Base-by-base conservation (phyloP, 495 filamentous ascomycete genomes). In the Apodospora peruviana region DNA sequence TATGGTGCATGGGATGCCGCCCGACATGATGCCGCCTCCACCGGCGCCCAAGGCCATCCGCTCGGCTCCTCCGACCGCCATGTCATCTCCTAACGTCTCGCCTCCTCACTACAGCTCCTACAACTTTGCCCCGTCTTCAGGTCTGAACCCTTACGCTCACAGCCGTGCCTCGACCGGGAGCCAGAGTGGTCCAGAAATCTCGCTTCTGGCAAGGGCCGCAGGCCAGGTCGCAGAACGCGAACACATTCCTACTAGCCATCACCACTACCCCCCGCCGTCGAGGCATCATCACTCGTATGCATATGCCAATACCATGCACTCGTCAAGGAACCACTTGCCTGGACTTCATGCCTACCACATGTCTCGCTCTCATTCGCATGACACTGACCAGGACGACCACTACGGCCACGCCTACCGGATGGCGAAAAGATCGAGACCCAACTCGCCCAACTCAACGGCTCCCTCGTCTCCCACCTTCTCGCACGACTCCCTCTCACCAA, bases 381-480 rank as follows among this genome's bases (percentile, higher is more conserved):
- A 96, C 45, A 86, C 89, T 0, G 86, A 91, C 53, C 86, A 91
- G 53, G 78, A 80, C 20, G 89, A 87, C 52, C 74, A 81, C 51
- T 83, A 82, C 54, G 66, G 66, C n/a, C 80, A 85, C 35, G 51
- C 62, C 17, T 68, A 71, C 59, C 81, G 88, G 32, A 80, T 84
- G 47, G 81, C 83, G 24, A 96, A 96, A 74, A 82, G 87, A 39
- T 96, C 91, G 46, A 75, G 93, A 47, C 93, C 93, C 32, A 90
- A 88, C 64, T 95, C 94, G 4, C 94, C 93, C 14, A 85, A 89
- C 66, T 96, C 90, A 35, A 97, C 93, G 3, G 91, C 91, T 18
- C 93, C 93, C 22, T 94, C 91, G 22, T 97, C 93, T 2, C 93
- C 93, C n/a, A 96, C 89, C 25, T 97, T 96, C 71, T 96, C 93